Evolutionary conservation across 805 yeast genomes (phyloP).

Genomic region (Pichia californica): DNA sequence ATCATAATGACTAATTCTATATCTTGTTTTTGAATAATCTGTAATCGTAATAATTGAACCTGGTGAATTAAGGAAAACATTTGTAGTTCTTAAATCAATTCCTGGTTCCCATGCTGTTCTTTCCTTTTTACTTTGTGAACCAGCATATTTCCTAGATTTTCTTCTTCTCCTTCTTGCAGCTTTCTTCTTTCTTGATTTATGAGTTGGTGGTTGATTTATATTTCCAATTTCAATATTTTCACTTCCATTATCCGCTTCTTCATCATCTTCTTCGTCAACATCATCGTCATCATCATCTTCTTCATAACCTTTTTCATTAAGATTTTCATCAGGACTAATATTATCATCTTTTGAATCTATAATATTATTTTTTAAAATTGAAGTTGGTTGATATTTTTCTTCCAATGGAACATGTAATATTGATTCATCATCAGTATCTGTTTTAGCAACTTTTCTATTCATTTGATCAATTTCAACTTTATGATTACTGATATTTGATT

Average conservation of each 20-base stretch:
- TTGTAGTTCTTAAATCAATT: conserved; percentile 43
- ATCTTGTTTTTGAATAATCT: conserved; percentile 41
- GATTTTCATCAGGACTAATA: too few species aligned
- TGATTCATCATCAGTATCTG: conserved; percentile 6
- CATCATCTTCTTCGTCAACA: not conserved
- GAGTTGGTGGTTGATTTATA: not conserved
- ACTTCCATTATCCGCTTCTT: not conserved
- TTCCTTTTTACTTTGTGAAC: conserved; percentile 33
- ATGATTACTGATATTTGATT: not conserved
- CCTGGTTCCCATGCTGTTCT: conserved; percentile 58
- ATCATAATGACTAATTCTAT: conserved; percentile 39
- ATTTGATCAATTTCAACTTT: conserved; percentile 6
- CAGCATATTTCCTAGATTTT: conserved; percentile 27
- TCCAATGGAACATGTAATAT: not conserved
- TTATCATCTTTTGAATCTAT: not conserved
- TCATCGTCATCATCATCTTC: not conserved
- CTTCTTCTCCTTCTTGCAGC: conserved; percentile 4
- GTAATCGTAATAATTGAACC: conserved; percentile 50
- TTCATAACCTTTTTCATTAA: not conserved
- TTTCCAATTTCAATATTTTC: conserved; percentile 3
- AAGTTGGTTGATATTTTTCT: conserved; percentile 3
- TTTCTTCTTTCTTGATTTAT: conserved; percentile 1
- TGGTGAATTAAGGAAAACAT: conserved; percentile 42
- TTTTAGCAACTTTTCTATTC: not conserved
- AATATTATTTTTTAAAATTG: conserved; percentile 1